Base-by-base conservation (phyloP, 805 yeast genomes). In the Ogataea trehaloabstinens region DNA sequence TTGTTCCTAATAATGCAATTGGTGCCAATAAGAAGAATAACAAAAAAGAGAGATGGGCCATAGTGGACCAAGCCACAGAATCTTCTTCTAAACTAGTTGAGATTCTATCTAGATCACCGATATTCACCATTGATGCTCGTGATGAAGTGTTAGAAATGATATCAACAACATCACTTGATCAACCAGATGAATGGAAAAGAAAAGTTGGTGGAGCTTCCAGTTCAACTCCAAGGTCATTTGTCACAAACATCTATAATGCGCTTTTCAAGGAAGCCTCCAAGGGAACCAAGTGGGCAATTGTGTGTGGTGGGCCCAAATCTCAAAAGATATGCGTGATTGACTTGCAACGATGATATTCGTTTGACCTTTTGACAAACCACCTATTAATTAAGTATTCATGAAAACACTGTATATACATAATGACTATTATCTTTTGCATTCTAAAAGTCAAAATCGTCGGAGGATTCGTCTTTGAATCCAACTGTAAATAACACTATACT, bases 91-190 rank as follows among this genome's bases (percentile, higher is more conserved):
- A 64, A 3, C 66, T 82, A 33, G 56, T 88, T 28, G 70, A 72
- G 35, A 71, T 68, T 8, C 58, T 91, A 28, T 68, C 81, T 0
- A 62, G 66, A 17, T 82, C 93, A 0, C 91, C 97, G 0, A 75
- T 91, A 0, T 70, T 89, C 33, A 76, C 84, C 0, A 77, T 91
- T 24, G 98, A 91, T 56, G 79, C 77, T 3, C 73, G 82, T 44
- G 95, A 87, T 50, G 97, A 89, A 45, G 85, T 87, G 2, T 60
- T 93, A 44, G 91, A 89, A 35, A 85, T 89, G 74, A 85, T 91
- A 28, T 72, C 85, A 11, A 74, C 82, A 2, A 83, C 90, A 0
- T 82, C 95, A 0, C 61, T 87, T n/a, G 69, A 71, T 20, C 88
- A 78, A 45, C 81, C 78, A 35, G 95, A 87, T 45, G 91, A 86